Evolutionary conservation across 768 basidiomycete species (phyloP).

Genomic region (Auricularia cornea): DNA sequence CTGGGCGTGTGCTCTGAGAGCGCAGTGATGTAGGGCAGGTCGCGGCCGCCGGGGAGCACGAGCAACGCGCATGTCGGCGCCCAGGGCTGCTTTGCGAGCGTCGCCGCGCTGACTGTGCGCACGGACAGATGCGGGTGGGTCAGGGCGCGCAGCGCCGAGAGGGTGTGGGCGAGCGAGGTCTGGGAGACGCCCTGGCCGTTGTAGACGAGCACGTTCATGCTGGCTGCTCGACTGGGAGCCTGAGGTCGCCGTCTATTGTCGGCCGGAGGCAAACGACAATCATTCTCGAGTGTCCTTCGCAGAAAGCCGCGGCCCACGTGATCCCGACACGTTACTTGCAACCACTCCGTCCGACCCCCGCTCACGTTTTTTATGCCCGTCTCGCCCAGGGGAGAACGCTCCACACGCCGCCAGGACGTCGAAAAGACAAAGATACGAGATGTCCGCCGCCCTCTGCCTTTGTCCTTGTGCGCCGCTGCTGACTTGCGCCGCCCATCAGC

Average conservation of each 20-base stretch:
- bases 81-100: conserved; percentile 71
- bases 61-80: conserved; percentile 63
- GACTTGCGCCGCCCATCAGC: conserved; percentile 28
- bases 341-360: no score
- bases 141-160: conserved; percentile 42
- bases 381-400: no score
- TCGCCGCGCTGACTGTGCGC: conserved; percentile 50
- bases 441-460: neutral
- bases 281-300: no score
- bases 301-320: no score
- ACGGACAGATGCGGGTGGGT: conserved; percentile 73
- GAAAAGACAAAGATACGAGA: no score
- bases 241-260: no score
- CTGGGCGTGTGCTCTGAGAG: conserved; percentile 19
- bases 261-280: no score
- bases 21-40: conserved; percentile 29
- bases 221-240: neutral
- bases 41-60: conserved; percentile 59
- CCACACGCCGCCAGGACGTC: no score
- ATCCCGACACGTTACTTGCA: no score
- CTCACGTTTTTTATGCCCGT: no score
- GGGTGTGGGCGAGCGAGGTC: conserved; percentile 34
- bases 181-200: conserved; percentile 51
- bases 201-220: conserved; percentile 73
- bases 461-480: neutral